A percentile compares a stretch with the other conserved stretches of the same genome.
phyloP scores from a whole-genome alignment of 441 rosid species.

The Adansonia grandidieri region DNA sequence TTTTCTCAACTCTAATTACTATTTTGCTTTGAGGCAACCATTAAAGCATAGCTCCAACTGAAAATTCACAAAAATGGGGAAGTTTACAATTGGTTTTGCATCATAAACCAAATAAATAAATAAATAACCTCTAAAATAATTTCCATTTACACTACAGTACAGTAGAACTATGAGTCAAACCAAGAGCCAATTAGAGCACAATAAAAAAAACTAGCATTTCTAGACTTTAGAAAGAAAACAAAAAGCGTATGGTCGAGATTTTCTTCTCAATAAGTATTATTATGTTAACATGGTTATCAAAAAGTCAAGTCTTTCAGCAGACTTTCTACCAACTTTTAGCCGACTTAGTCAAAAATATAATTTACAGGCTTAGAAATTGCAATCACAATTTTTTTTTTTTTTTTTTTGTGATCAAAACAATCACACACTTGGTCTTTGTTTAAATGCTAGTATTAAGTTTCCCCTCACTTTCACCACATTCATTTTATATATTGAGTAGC shows the following conservation, averaged over 20 bases:
- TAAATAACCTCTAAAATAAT: neutral
- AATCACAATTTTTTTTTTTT: neutral
- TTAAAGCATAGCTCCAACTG: too few species aligned
- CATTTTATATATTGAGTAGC: neutral
- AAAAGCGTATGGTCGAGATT: neutral
- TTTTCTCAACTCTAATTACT: too few species aligned
- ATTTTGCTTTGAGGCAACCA: too few species aligned
- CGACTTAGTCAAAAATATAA: neutral
- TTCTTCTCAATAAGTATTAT: neutral
- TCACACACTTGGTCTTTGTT: neutral
- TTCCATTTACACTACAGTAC: neutral
- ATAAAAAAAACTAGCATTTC: neutral
- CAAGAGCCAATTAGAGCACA: neutral
- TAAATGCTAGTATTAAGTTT: neutral
- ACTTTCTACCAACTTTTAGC: neutral
- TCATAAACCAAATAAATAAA: too few species aligned
- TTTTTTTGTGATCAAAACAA: too few species aligned
- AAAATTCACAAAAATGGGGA: neutral
- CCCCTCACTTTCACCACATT: neutral
- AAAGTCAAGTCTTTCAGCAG: neutral
- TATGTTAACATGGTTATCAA: neutral
- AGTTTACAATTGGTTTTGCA: neutral
- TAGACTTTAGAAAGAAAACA: neutral
- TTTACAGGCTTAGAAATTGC: neutral
- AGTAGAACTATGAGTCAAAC: neutral